These are phyloP conservation scores for Zygotorulaspora sp. DNA, from an alignment of 805 yeast species.

Conservation along the genomic window DNA sequence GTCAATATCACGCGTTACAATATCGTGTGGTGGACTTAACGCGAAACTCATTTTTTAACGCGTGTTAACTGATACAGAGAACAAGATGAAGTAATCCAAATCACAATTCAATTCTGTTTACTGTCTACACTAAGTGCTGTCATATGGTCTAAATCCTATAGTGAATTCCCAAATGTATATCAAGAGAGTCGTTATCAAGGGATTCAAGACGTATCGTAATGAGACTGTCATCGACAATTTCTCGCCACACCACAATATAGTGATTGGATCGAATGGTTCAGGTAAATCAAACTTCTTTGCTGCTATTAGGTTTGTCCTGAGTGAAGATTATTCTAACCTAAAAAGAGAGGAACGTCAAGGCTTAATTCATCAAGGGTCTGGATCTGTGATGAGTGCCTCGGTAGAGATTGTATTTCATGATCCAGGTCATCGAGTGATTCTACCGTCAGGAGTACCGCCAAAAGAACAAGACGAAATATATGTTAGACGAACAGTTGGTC, in stretches of 20 bases:
- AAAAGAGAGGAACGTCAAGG: slow-evolving; percentile 81
- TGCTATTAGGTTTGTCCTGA: slow-evolving; percentile 85
- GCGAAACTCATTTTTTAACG: no score
- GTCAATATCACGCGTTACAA: no score
- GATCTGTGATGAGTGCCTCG: slow-evolving; percentile 84
- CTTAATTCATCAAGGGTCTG: slow-evolving; percentile 84
- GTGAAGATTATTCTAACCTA: slow-evolving; percentile 85
- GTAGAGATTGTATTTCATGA: slow-evolving; percentile 90
- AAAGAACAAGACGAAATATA: slow-evolving; percentile 55
- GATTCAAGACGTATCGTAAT: slow-evolving; percentile 88
- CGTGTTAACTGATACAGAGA: no score
- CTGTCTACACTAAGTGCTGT: not conserved
- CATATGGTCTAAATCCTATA: not conserved
- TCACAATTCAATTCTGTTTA: no score
- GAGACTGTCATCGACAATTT: slow-evolving; percentile 71
- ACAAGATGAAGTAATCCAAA: no score
- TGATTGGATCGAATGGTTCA: slow-evolving; percentile 91
- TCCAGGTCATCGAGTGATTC: slow-evolving; percentile 66
- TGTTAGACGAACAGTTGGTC: slow-evolving; percentile 85
- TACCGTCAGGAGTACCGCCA: slow-evolving; percentile 39
- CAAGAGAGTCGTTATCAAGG: slow-evolving; percentile 68
- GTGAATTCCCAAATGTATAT: slow-evolving; percentile 35
- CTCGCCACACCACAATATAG: slow-evolving; percentile 79
- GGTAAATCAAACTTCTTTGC: slow-evolving; percentile 96
- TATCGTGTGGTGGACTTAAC: no score